Percentiles rank a stretch among this genome's conserved stretches.
Evolutionary conservation across 257 asterid species (phyloP).

Genomic region (Echium plantagineum): DNA sequence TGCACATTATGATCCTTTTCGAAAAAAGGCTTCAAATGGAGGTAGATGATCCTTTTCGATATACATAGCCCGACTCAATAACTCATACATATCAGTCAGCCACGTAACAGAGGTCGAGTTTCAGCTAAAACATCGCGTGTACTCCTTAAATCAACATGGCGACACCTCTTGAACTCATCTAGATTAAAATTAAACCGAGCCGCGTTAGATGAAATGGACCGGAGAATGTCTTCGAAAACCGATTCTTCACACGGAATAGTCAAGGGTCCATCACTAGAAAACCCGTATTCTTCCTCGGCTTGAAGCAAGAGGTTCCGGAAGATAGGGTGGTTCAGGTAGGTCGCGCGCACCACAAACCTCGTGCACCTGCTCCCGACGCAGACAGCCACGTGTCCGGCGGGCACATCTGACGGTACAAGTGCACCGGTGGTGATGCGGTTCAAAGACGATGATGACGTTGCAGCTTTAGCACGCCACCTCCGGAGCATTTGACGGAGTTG

Average conservation of each 20-base stretch:
- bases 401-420: conserved; percentile 49
- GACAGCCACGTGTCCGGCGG: conserved; percentile 74
- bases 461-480: conserved; percentile 53
- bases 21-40: too few species aligned
- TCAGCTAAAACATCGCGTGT: conserved; percentile 27
- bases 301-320: conserved; percentile 43
- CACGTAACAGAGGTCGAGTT: conserved; percentile 48
- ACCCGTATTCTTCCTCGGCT: conserved; percentile 81
- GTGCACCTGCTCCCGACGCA: conserved; percentile 41
- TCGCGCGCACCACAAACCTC: conserved; percentile 60
- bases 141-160: conserved; percentile 29
- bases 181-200: conserved; percentile 4
- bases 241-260: conserved; percentile 70
- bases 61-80: too few species aligned
- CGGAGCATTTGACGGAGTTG: conserved; percentile 62
- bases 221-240: conserved; percentile 43
- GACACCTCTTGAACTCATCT: conserved; percentile 37
- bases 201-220: conserved; percentile 14
- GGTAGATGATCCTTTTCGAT: too few species aligned
- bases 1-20: too few species aligned
- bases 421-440: conserved; percentile 4
- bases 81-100: conserved; percentile 5
- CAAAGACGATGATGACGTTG: conserved; percentile 8
- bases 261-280: conserved; percentile 50
- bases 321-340: conserved; percentile 63